Evolutionary conservation across 2,329 filamentous ascomycete genomes (phyloP).

Genomic region (Dothistroma septosporum): DNA sequence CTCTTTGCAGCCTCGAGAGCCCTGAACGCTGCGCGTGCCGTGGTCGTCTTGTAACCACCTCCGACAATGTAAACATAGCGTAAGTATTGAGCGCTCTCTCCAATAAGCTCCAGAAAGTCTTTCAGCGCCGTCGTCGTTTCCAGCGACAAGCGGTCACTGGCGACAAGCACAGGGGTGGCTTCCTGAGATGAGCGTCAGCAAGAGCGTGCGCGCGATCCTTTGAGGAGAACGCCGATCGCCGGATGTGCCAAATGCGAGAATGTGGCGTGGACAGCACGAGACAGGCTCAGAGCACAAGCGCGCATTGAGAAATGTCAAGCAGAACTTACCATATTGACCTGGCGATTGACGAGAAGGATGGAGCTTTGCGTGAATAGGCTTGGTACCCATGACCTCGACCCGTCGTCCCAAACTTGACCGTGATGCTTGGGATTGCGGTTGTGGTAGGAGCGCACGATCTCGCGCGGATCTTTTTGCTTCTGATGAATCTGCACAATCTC

Average conservation of each 20-base stretch:
- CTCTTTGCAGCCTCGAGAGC: constrained; percentile 6
- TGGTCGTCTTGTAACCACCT: neutral
- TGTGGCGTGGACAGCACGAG: neutral
- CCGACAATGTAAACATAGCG: constrained; percentile 1
- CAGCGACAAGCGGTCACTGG: constrained; percentile 5
- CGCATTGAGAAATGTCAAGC: neutral
- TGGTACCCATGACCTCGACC: neutral
- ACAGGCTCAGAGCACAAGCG: neutral
- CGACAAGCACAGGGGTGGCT: neutral
- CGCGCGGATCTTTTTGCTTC: neutral
- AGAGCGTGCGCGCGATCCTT: too few species aligned
- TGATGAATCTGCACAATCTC: neutral
- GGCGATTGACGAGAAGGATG: constrained; percentile 6
- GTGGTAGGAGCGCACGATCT: neutral
- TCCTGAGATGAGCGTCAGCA: neutral
- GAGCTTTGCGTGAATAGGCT: neutral
- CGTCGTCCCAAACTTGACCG: neutral
- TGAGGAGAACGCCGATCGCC: neutral
- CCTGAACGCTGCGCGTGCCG: neutral
- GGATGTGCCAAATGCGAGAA: neutral
- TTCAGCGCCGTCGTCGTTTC: neutral
- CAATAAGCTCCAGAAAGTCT: constrained; percentile 1
- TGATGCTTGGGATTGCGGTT: neutral
- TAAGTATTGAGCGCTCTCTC: neutral
- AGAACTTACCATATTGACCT: constrained; percentile 1